Base-by-base conservation (phyloP, 306 rosid species). In the Quillaja saponaria region DNA sequence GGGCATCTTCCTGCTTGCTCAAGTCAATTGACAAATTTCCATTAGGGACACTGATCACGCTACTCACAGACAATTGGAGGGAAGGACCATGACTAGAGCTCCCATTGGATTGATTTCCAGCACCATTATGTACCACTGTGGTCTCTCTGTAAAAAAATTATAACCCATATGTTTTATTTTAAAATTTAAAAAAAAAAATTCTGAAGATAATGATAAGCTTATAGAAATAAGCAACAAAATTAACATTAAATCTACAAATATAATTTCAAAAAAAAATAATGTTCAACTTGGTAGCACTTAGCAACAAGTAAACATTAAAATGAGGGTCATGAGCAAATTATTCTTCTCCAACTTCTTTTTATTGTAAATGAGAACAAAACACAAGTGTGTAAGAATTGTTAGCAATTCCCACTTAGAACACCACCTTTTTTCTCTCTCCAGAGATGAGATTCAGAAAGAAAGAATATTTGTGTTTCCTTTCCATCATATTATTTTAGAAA, bases 101-200 rank as follows among this genome's bases (percentile, higher is more conserved):
- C 69, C 78, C 96, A 79, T 80, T 81, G 55, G 88, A 64, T 60
- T 79, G 69, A 71, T 61, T 81, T 56, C 65, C 67, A 39, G 72
- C 50, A 63, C 77, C 82, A 17, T 75, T 72, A 38, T 81, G 71
- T 15, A 78, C 42, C 48, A 52, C 82, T 69, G 78, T 71, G 41
- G 84, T 75, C 63, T 61, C 78, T 28, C 96, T 89, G 69, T 41
- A 58, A 58, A 58, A 17, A 52, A 49, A 64, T n/a, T n/a, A n/a
- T n/a, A n/a, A n/a, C n/a, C n/a, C n/a, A n/a, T n/a, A n/a, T n/a
- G n/a, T n/a, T n/a, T n/a, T n/a, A n/a, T n/a, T n/a, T n/a, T n/a
- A n/a, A n/a, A n/a, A 38, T 34, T 15, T 20, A 50, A 9, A 21
- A 13, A 34, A 10, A 33, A 25, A 37, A 5, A 37, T 6, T 5